Conservation (phyloP, 176 grass and related monocot species). For the Luzula sylvatica region DNA sequence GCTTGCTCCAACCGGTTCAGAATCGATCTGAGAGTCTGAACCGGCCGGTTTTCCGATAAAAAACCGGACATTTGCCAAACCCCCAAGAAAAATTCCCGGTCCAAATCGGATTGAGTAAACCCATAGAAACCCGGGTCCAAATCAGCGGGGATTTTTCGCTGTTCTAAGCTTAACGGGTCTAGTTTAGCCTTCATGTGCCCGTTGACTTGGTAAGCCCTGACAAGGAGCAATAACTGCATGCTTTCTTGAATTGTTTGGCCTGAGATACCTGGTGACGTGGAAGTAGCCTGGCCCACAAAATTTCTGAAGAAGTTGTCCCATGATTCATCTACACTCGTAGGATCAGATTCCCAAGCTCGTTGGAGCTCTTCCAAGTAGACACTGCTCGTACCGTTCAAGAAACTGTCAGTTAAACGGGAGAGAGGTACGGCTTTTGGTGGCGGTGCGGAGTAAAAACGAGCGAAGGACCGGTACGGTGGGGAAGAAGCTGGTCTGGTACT, state of each 20-base stretch:
- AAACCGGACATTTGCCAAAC: conserved; percentile 42
- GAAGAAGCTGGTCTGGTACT: conserved; percentile 10
- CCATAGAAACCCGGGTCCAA: conserved; percentile 23
- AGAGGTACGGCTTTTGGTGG: conserved; percentile 29
- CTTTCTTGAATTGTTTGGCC: conserved; percentile 46
- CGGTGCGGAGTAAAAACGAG: conserved; percentile 14
- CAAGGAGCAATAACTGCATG: conserved; percentile 34
- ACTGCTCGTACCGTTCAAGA: conserved; percentile 43
- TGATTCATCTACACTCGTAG: conserved; percentile 36
- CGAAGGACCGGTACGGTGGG: conserved; percentile 24
- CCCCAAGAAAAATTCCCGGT: conserved; percentile 39
- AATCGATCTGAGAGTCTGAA: conserved; percentile 29
- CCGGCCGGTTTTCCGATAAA: conserved; percentile 38
- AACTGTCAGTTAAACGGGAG: conserved; percentile 31
- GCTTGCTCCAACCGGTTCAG: conserved; percentile 28
- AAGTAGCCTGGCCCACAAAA: conserved; percentile 32
- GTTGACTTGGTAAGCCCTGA: conserved; percentile 38
- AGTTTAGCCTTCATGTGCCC: conserved; percentile 45
- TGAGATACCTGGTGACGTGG: conserved; percentile 34
- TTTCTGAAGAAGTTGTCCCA: conserved; percentile 56
- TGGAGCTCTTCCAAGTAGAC: conserved; percentile 47
- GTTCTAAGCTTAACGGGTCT: conserved; percentile 24
- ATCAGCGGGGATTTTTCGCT: conserved; percentile 17
- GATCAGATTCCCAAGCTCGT: conserved; percentile 38
- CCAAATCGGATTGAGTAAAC: conserved; percentile 33